These are phyloP conservation scores for Thelephora ganbajun DNA, from an alignment of 768 basidiomycete species.

Conservation along the genomic window DNA sequence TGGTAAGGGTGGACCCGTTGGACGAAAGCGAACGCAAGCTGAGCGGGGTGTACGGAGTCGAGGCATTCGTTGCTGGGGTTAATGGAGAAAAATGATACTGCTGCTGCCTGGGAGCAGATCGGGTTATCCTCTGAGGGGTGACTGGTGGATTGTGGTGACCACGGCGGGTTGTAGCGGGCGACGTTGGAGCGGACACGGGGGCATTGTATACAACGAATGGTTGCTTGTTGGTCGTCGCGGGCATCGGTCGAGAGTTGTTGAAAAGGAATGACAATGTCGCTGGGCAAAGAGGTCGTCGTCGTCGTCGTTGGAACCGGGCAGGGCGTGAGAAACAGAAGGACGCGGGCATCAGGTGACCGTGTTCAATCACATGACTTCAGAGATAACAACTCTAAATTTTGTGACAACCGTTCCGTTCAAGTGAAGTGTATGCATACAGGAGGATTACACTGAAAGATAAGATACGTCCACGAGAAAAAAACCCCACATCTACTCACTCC, in stretches of 20 bases:
- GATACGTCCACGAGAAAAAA: not conserved
- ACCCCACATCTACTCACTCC: not conserved
- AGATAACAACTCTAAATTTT: no score
- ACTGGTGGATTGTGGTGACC: constrained; percentile 30
- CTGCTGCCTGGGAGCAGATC: constrained; percentile 24
- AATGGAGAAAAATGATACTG: constrained; percentile 35
- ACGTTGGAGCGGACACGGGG: constrained; percentile 30
- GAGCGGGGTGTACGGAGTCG: constrained; percentile 55
- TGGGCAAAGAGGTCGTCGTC: no score
- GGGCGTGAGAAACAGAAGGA: no score
- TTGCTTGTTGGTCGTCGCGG: not conserved
- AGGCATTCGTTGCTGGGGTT: constrained; percentile 37
- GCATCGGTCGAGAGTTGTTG: not conserved
- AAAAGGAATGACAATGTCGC: not conserved
- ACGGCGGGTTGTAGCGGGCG: constrained; percentile 25
- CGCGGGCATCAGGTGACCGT: no score
- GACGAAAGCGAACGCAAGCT: constrained; percentile 51
- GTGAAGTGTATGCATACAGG: no score
- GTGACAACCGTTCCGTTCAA: no score
- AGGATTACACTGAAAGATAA: not conserved
- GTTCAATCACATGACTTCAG: no score
- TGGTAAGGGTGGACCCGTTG: constrained; percentile 38
- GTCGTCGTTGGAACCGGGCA: no score
- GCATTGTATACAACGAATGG: constrained; percentile 4
- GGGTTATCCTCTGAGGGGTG: constrained; percentile 51